Conservation (phyloP, 2,329 filamentous ascomycete species). For the Phoma sp. region DNA sequence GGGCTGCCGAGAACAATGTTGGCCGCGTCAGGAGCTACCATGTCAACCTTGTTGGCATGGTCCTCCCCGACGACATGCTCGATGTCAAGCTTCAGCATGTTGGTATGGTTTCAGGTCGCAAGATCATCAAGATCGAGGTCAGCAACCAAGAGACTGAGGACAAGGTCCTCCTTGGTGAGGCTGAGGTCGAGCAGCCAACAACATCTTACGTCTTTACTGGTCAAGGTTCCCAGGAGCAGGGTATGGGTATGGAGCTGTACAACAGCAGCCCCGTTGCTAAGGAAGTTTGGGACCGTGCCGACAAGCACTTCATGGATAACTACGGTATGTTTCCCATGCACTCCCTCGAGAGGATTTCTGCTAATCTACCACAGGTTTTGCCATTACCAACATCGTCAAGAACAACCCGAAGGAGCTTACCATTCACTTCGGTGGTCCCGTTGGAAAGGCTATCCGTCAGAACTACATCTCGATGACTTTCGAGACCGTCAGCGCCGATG, state of each 20-base stretch:
- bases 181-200: slow-evolving; percentile 96
- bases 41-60: slow-evolving; percentile 97
- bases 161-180: slow-evolving; percentile 93
- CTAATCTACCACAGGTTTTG: slow-evolving; percentile 71
- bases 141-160: slow-evolving; percentile 96
- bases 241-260: slow-evolving; percentile 99
- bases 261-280: slow-evolving; percentile 90
- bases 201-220: slow-evolving; percentile 98
- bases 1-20: slow-evolving; percentile 98
- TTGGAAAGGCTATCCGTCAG: slow-evolving; percentile 94
- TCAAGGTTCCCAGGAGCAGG: slow-evolving; percentile 97
- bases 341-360: background rate
- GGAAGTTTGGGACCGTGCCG: slow-evolving; percentile 90
- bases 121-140: slow-evolving; percentile 99
- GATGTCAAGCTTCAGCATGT: slow-evolving; percentile 95
- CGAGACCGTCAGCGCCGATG: slow-evolving; percentile 93
- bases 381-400: slow-evolving; percentile 98
- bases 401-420: slow-evolving; percentile 99
- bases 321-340: slow-evolving; percentile 70
- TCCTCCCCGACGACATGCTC: slow-evolving; percentile 93
- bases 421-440: slow-evolving; percentile 95
- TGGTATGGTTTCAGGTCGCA: slow-evolving; percentile 96
- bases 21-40: slow-evolving; percentile 98
- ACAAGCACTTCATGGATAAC: slow-evolving; percentile 98
- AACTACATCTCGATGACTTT: slow-evolving; percentile 99